These are phyloP conservation scores for Fusarium sp. DNA, from an alignment of 2,329 filamentous ascomycete species.

Conservation along the genomic window DNA sequence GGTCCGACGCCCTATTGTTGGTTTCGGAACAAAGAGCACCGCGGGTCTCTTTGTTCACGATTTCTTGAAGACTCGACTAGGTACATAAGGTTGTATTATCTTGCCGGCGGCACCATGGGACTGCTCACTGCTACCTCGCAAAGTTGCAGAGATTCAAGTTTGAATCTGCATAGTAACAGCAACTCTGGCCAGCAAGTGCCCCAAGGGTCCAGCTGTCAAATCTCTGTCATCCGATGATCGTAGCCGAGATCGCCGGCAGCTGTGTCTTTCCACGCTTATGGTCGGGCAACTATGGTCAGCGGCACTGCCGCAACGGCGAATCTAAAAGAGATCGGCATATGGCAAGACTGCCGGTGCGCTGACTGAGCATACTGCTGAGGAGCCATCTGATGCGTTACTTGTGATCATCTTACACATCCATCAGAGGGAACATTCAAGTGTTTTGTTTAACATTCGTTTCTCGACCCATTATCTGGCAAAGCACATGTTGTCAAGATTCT, in stretches of 20 bases:
- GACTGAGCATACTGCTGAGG: neutral
- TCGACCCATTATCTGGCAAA: constrained; percentile 4
- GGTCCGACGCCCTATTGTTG: constrained; percentile 7
- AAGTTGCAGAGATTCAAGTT: neutral
- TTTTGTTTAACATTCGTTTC: neutral
- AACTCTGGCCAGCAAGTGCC: neutral
- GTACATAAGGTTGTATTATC: neutral
- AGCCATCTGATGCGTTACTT: neutral
- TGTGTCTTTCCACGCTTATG: constrained; percentile 17
- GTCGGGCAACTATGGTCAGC: neutral
- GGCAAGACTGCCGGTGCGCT: neutral
- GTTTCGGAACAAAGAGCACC: neutral
- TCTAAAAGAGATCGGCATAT: neutral
- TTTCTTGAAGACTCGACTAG: neutral
- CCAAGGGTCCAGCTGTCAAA: neutral
- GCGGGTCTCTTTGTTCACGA: neutral
- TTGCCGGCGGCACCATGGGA: neutral
- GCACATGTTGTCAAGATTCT: neutral
- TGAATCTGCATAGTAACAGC: neutral
- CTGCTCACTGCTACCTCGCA: neutral
- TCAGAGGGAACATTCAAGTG: neutral
- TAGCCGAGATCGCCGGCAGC: constrained; percentile 36
- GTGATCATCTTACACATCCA: neutral
- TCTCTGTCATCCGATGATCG: constrained; percentile 15
- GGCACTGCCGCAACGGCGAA: neutral